Base-by-base conservation (phyloP, 2,329 filamentous ascomycete species). In the Zasmidium citrigriseum region DNA sequence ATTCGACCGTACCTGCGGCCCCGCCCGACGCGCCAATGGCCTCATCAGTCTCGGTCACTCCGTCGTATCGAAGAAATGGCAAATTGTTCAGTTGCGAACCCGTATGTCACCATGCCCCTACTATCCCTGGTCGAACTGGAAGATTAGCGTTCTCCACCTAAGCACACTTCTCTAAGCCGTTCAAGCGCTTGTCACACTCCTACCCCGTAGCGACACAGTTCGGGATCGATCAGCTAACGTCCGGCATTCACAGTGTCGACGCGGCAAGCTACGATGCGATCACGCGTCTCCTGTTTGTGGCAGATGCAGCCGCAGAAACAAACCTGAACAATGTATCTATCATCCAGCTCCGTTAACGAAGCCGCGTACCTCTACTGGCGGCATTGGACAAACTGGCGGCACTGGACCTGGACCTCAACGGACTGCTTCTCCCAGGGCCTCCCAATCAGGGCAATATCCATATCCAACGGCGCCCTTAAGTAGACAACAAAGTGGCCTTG, bases 61-160 rank as follows among this genome's bases (percentile, higher is more conserved):
- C 62, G n/a, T 60, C 61, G 3, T 70, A 69, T 57, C 56, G 67
- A 29, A 62, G 72, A 4, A 74, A 74, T 57, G 72, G 72, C 52
- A 73, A 74, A 51, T 55, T 72, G 14, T 71, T 69, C 58, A 68
- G 65, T 52, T 74, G 71, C 54, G 72, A 73, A 59, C 70, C 70
- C 24, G 70, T 70, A 63, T n/a, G n/a, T n/a, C n/a, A 44, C 67
- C 59, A 21, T 47, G 34, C 24, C 23, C 51, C 34, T 46, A 38
- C 21, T 34, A 18, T 24, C 18, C 12, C 22, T 16, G 5, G 11
- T 41, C 46, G 16, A 3, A 45, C 22, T 51, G n/a, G n/a, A n/a
- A n/a, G n/a, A n/a, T n/a, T n/a, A n/a, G n/a, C n/a, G n/a, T n/a
- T n/a, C n/a, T n/a, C n/a, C n/a, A n/a, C n/a, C n/a, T n/a, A n/a